Conservation (phyloP, 2,329 filamentous ascomycete species). For the Aspergillus aculeatinus region DNA sequence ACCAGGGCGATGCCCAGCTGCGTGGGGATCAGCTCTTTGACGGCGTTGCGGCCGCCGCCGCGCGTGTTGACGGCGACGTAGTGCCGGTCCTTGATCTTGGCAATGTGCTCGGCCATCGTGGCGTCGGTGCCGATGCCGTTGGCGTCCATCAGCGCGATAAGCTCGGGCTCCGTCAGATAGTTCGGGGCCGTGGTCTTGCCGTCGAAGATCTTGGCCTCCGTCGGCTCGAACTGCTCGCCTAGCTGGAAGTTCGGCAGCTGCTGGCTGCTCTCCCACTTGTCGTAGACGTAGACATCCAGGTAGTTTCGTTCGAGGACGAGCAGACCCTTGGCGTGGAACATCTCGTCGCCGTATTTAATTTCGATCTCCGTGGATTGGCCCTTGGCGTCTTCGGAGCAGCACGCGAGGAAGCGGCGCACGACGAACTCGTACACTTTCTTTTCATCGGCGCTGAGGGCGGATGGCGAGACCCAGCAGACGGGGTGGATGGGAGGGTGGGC, state of each 20-base stretch:
- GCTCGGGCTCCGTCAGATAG: constrained; percentile 90
- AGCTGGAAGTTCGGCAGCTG: constrained; percentile 75
- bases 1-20: constrained; percentile 88
- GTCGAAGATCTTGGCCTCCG: constrained; percentile 83
- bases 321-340: constrained; percentile 78
- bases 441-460: constrained; percentile 63
- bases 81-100: constrained; percentile 85
- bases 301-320: constrained; percentile 88
- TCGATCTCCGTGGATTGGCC: constrained; percentile 83
- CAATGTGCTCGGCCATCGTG: constrained; percentile 98
- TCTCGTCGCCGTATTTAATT: constrained; percentile 78
- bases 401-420: constrained; percentile 85
- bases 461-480: constrained; percentile 73
- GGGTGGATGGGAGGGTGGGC: constrained; percentile 97
- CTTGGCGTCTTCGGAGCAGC: constrained; percentile 90
- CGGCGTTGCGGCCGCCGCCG: constrained; percentile 47
- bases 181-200: constrained; percentile 83
- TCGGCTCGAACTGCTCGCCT: constrained; percentile 82
- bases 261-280: constrained; percentile 89
- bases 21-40: constrained; percentile 90
- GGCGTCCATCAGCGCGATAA: constrained; percentile 95
- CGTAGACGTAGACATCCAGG: constrained; percentile 91
- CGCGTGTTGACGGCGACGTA: constrained; percentile 72
- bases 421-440: constrained; percentile 88
- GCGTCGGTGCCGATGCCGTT: constrained; percentile 98